Base-by-base conservation (phyloP, 2,329 filamentous ascomycete genomes). In the Calycina herbarum region DNA sequence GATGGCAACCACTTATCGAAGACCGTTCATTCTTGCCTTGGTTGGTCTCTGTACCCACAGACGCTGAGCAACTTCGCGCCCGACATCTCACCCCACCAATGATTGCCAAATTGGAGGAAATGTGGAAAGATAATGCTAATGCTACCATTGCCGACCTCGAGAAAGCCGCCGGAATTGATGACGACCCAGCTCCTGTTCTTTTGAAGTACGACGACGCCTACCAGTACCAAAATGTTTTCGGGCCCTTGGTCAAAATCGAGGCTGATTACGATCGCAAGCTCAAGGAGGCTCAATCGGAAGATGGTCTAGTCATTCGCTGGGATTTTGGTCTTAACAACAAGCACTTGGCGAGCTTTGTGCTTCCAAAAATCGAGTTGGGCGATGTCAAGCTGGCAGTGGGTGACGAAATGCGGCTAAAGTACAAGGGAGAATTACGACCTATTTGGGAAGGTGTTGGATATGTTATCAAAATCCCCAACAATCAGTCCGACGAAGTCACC, bases 391-490 rank as follows among this genome's bases (percentile, higher is more conserved):
- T 99, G 72, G 95, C 95, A 2, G 95, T 99, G 24, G 95, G 95
- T 68, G 95, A 99, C 75, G 95, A 99, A 78, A 99, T 99, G 95
- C 91, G 95, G 56, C 83, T 99, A 69, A 93, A 95, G 72, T 99
- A 99, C 80, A 96, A 93, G 71, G 95, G 96, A 71, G 95, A 98
- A 78, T 83, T 99, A 60, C 91, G 94, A 54, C 86, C 91, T 15
- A 88, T 92, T 66, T 99, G 95, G 95, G 95, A 99, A 77, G 95
- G 95, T 45, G 95, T 99, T 40, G 95, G 95, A 70, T 99, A 99
- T 78, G 95, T 99, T 67, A 94, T 98, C 81, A 99, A 99, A 81
- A 98, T 99, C 67, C 96, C 95, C 27, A 98, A 99, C 83, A 98
- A 98, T 79, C 93, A 97, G 81, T 97, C 94, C 15, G 95, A 99